Evolutionary conservation across 2,329 filamentous ascomycete genomes (phyloP), one percentile per base, ranked within the genome.

Genomic region (Chalaropsis ovoidea): DNA sequence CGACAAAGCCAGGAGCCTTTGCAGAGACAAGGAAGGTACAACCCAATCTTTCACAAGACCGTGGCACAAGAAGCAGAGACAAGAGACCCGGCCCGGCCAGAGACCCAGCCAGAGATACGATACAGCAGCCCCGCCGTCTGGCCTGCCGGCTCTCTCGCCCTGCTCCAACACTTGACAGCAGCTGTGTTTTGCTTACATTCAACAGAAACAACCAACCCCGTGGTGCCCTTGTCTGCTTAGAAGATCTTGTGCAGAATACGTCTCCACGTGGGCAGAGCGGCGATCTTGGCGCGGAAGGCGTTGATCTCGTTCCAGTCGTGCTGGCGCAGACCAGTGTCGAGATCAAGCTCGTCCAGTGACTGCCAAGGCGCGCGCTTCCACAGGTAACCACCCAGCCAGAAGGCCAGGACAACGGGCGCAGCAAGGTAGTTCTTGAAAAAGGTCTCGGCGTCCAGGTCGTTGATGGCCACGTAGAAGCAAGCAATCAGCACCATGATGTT

Each of bases 291-390:
- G 39, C 79, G 77, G 70, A 80, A 77, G 45, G 75, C 79, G 72
- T 86, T 81, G 74, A 86, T 85, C 49, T 76, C 76, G 11, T 86
- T 83, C 83, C 83, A 87, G 72, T 88, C 81, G 62, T 86, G 78
- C 73, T 83, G 80, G 67, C 85, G 80, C 47, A 85, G 81, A 68
- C 85, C 86, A 35, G 79, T 80, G 71, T 89, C 85, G 64, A 89
- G 79, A 70, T 89, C 86, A 67, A 89, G 87, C 69, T 88, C 75
- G 35, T 77, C 74, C 1, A 82, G 73, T 27, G 73, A 78, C 64
- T 86, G 76, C 82, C 83, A 88, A 19, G 81, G 80, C 27, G 77
- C 73, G 52, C 82, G 77, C 79, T 89, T 89, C 86, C 85, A 88
- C 68, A 82, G 15, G 72, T 81, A 87, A 6, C 85, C 83, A 58